Percentiles rank a stretch among this genome's conserved stretches.
These are phyloP conservation scores for Fremontodendron californicum DNA, from an alignment of 345 rosid species.

Conservation along the genomic window DNA sequence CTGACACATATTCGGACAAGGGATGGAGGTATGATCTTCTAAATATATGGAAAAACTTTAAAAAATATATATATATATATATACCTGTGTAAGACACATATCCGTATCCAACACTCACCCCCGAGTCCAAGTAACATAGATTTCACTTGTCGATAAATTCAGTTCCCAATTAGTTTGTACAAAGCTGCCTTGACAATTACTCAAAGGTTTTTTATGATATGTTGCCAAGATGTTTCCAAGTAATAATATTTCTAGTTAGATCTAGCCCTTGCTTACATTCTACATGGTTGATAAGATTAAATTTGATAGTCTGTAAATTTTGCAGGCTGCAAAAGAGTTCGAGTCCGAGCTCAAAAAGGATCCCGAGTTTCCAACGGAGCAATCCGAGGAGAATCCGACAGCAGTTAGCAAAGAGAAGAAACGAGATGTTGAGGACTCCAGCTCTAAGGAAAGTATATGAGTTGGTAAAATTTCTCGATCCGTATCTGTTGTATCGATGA, in stretches of 20 bases:
- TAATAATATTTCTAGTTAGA: neutral
- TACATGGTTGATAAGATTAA: neutral
- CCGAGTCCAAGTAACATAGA: too few species aligned
- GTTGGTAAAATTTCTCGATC: slow-evolving; percentile 4
- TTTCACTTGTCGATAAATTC: neutral
- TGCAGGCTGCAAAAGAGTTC: slow-evolving; percentile 94
- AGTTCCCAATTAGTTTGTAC: neutral
- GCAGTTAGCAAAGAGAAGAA: slow-evolving; percentile 44
- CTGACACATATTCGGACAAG: too few species aligned
- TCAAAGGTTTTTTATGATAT: neutral
- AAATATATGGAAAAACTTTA: too few species aligned
- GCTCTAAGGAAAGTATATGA: slow-evolving; percentile 74
- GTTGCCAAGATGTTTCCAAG: neutral
- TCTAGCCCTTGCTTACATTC: neutral
- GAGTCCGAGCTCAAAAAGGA: slow-evolving; percentile 89
- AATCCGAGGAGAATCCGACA: slow-evolving; percentile 35
- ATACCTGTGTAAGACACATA: too few species aligned
- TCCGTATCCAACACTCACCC: too few species aligned
- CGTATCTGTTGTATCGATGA: neutral
- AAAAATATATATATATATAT: too few species aligned
- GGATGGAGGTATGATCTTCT: too few species aligned
- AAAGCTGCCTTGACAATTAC: neutral
- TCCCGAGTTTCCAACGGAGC: slow-evolving; percentile 44
- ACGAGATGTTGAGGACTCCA: slow-evolving; percentile 42
- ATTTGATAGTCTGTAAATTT: slow-evolving; percentile 12